Evolutionary conservation across 495 filamentous ascomycete genomes (phyloP).

Genomic region (Parathielavia appendiculata): DNA sequence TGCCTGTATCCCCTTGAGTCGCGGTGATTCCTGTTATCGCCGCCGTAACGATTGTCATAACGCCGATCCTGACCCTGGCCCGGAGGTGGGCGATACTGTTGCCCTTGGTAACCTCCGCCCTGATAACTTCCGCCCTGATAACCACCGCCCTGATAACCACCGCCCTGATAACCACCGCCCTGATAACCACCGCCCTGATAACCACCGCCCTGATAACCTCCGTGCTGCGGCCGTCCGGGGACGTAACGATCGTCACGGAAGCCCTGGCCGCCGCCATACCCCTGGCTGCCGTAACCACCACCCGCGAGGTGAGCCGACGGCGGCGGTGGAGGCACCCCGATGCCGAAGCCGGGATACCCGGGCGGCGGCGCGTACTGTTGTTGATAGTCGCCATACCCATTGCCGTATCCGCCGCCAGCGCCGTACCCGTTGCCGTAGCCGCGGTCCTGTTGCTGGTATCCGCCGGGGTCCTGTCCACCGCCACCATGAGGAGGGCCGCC

Average conservation of each 20-base stretch:
- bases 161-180: slow-evolving; percentile 15
- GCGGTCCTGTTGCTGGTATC: slow-evolving; percentile 21
- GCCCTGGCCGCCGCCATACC: slow-evolving; percentile 11
- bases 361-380: slow-evolving; percentile 12
- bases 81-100: slow-evolving; percentile 3
- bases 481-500: slow-evolving; percentile 22
- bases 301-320: slow-evolving; percentile 4
- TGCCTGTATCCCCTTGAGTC: slow-evolving; percentile 7
- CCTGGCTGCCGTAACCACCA: slow-evolving; percentile 3
- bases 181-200: slow-evolving; percentile 17
- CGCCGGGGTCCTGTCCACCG: slow-evolving; percentile 18
- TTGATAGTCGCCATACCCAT: slow-evolving; percentile 24
- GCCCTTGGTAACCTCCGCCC: slow-evolving; percentile 13
- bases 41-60: slow-evolving; percentile 8
- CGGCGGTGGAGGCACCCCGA: slow-evolving; percentile 14
- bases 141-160: slow-evolving; percentile 19
- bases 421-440: slow-evolving; percentile 21
- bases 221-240: slow-evolving; percentile 6
- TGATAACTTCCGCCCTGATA: slow-evolving; percentile 17
- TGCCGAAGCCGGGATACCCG: slow-evolving; percentile 15
- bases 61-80: slow-evolving; percentile 9
- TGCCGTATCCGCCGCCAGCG: slow-evolving; percentile 22
- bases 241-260: slow-evolving; percentile 10
- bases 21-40: slow-evolving; percentile 12
- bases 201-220: slow-evolving; percentile 18